phyloP scores from a whole-genome alignment of 345 rosid species.

The Melastoma malabathricum region DNA sequence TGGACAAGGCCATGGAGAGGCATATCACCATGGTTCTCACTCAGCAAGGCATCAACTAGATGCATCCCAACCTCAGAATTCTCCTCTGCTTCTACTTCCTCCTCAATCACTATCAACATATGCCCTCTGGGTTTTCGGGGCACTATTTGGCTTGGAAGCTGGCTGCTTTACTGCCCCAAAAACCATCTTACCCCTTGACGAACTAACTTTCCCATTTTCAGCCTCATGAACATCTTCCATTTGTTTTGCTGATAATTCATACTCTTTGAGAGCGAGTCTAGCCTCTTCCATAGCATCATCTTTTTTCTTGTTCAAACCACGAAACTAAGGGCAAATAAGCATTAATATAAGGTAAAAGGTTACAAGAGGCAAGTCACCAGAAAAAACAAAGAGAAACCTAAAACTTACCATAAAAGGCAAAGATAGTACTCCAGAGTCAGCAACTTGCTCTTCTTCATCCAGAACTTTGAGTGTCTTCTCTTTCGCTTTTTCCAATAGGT shows the following conservation, averaged over 20 bases:
- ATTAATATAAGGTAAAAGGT: too few species aligned
- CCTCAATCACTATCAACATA: conserved; percentile 56
- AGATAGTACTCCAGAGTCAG: conserved; percentile 63
- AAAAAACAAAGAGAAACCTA: too few species aligned
- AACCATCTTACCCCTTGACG: conserved; percentile 59
- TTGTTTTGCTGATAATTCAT: conserved; percentile 34
- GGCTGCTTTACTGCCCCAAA: conserved; percentile 52
- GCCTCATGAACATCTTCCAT: conserved; percentile 31
- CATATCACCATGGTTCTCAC: conserved; percentile 13
- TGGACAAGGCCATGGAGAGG: conserved; percentile 24
- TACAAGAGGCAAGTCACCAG: too few species aligned
- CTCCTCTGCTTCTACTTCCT: conserved; percentile 32
- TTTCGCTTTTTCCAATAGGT: conserved; percentile 50
- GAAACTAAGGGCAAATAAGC: conserved; percentile 30
- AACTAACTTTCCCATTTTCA: conserved; percentile 20
- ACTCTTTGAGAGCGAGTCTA: conserved; percentile 63
- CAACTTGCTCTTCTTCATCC: conserved; percentile 51
- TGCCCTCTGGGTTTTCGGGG: conserved; percentile 24
- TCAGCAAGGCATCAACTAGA: conserved; percentile 18
- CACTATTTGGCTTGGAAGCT: conserved; percentile 21
- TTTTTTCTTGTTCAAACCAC: conserved; percentile 58
- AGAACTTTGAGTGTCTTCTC: conserved; percentile 54
- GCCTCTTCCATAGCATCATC: conserved; percentile 72
- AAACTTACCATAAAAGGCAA: conserved; percentile 86
- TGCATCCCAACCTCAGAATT: conserved; percentile 15